phyloP scores from a whole-genome alignment of 768 basidiomycete genomes.

The Astraeus odoratus region DNA sequence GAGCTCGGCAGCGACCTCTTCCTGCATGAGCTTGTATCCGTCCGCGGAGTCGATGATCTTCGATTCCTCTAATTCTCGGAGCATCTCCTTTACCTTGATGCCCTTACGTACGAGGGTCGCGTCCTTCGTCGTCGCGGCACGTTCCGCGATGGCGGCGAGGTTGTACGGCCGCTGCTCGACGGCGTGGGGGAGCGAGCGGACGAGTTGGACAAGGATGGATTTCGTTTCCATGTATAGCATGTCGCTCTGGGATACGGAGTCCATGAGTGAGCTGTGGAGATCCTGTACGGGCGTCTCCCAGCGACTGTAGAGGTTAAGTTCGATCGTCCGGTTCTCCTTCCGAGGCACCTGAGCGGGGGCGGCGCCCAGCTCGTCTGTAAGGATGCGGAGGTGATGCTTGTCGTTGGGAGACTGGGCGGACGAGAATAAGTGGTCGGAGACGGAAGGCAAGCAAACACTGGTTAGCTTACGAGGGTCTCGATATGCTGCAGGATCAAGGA shows the following conservation, averaged over 20 bases:
- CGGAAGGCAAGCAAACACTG: not conserved
- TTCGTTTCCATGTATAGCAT: constrained; percentile 99
- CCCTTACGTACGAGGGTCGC: constrained; percentile 92
- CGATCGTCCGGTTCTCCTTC: constrained; percentile 94
- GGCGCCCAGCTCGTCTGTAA: constrained; percentile 92
- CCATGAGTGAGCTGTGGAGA: constrained; percentile 93
- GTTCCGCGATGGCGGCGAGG: constrained; percentile 82
- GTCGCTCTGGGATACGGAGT: constrained; percentile 93
- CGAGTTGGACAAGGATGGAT: constrained; percentile 96
- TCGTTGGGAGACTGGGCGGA: constrained; percentile 90
- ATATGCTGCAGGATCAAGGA: constrained; percentile 92
- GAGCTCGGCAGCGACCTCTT: constrained; percentile 93
- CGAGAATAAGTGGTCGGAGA: constrained; percentile 4
- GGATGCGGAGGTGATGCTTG: constrained; percentile 93
- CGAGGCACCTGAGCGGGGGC: constrained; percentile 95
- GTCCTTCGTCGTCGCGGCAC: constrained; percentile 96
- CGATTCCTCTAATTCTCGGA: constrained; percentile 89
- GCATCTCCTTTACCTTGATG: constrained; percentile 99
- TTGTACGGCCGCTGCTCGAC: constrained; percentile 86
- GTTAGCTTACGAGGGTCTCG: constrained; percentile 72
- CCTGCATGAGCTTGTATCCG: constrained; percentile 92
- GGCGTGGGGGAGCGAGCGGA: constrained; percentile 86
- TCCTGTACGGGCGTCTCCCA: constrained; percentile 99
- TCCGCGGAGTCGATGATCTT: constrained; percentile 79
- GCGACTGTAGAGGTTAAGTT: constrained; percentile 88